Evolutionary conservation across 331 rosid genomes (phyloP), one percentile per base, ranked within the genome.

Genomic region (Spiraea crenata): DNA sequence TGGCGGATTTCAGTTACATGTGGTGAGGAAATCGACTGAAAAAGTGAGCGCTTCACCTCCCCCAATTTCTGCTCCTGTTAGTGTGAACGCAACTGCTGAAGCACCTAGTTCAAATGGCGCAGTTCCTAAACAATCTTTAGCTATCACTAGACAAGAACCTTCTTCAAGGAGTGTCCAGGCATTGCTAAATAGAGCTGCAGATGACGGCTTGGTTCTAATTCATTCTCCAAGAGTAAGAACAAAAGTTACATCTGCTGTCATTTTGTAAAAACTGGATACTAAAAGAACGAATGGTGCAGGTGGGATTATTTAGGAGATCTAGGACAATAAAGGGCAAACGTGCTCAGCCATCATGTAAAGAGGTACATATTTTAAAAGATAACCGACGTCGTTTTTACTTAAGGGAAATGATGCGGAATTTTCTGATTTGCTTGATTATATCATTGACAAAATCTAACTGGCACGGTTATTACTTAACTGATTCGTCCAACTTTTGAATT

Each of bases 271-370:
- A 44, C 58, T 75, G 64, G 71, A 69, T 41, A 57, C 90, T 82
- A 69, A 81, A 74, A 51, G 48, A 76, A 49, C 35, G 41, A 50
- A n/a, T 76, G 76, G 74, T 77, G 78, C 90, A 93, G 99, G 97
- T 93, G 14, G 99, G 99, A 34, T 79, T 79, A 73, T 91, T 93
- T 76, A 77, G 92, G 68, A 89, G 86, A 80, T 85, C 86, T 47
- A 87, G 98, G 76, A 90, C 90, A 63, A 89, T 93, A 79, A 93
- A 93, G 84, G 95, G 95, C 50, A 90, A 87, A 76, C 96, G 90
- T 40, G 84, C 90, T 70, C 92, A 90, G 0, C 89, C 90, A 40
- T 66, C 95, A 5, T 89, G 96, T 80, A 77, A 87, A 82, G 98
- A 90, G 98, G 97, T 93, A 79, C 48, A 57, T 17, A 7, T 16